A percentile compares a stretch with the other conserved stretches of the same genome.
These are phyloP conservation scores for Puccinia hordei DNA, from an alignment of 1,284 basidiomycete genomes.

Conservation along the genomic window DNA sequence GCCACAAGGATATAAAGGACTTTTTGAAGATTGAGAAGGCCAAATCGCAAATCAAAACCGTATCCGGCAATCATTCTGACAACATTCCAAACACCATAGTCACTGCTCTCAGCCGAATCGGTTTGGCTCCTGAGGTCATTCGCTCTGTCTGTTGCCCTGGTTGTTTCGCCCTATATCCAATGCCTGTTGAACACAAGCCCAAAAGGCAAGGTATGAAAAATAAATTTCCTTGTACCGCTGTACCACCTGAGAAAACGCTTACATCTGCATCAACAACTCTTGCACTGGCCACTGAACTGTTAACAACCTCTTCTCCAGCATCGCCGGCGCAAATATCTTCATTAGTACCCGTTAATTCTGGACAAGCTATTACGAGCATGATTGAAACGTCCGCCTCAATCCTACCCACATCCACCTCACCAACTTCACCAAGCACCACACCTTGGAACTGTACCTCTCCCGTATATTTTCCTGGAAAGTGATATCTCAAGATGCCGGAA, in stretches of 20 bases:
- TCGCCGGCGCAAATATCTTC: too few species aligned
- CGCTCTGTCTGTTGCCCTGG: constrained; percentile 4
- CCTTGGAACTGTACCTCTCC: background rate
- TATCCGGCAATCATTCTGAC: background rate
- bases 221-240: too few species aligned
- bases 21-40: constrained; percentile 28
- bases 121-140: background rate
- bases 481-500: background rate
- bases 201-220: background rate
- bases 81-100: background rate
- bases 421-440: background rate
- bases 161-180: constrained; percentile 20
- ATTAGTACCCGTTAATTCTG: too few species aligned
- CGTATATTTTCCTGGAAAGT: constrained; percentile 2
- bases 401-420: too few species aligned
- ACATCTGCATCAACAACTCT: too few species aligned
- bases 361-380: background rate
- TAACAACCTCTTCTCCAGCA: too few species aligned
- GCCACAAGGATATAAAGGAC: constrained; percentile 13
- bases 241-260: too few species aligned
- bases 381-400: too few species aligned
- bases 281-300: too few species aligned
- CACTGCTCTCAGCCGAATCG: background rate
- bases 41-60: background rate
- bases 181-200: background rate